phyloP scores from a whole-genome alignment of 202 grass and related monocot species.

The Bolboschoenoplectus hybrid region DNA sequence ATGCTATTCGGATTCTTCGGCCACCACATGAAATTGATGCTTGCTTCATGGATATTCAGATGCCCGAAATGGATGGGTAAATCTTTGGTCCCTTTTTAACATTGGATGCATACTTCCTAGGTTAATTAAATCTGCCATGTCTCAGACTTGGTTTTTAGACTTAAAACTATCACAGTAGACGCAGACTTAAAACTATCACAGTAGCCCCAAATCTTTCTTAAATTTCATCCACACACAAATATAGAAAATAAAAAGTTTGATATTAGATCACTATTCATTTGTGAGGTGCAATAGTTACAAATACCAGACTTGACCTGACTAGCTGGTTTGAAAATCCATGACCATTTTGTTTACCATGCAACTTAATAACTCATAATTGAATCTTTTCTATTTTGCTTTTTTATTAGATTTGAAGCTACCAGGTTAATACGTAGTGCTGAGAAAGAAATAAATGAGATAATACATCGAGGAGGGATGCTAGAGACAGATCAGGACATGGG shows the following conservation, averaged over 20 bases:
- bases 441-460: slow-evolving; percentile 54
- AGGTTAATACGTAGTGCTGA: slow-evolving; percentile 53
- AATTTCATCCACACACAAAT: neutral
- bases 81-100: slow-evolving; percentile 12
- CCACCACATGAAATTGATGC: slow-evolving; percentile 77
- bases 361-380: neutral
- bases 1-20: slow-evolving; percentile 60
- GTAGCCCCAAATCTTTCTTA: neutral
- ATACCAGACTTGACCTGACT: neutral
- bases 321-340: neutral
- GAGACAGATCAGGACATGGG: slow-evolving; percentile 42
- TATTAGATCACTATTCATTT: slow-evolving; percentile 21
- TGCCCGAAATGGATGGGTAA: slow-evolving; percentile 96
- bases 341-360: neutral
- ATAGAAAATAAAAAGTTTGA: slow-evolving; percentile 24
- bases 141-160: neutral
- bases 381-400: neutral
- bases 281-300: neutral
- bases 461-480: slow-evolving; percentile 43
- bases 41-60: slow-evolving; percentile 95
- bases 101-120: slow-evolving; percentile 21
- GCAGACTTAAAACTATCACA: neutral
- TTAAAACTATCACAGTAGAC: neutral
- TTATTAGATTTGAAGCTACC: slow-evolving; percentile 77
- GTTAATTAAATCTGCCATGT: slow-evolving; percentile 20